Conservation (phyloP, 306 rosid genomes). For the Amphicarpaea edgeworthii region DNA sequence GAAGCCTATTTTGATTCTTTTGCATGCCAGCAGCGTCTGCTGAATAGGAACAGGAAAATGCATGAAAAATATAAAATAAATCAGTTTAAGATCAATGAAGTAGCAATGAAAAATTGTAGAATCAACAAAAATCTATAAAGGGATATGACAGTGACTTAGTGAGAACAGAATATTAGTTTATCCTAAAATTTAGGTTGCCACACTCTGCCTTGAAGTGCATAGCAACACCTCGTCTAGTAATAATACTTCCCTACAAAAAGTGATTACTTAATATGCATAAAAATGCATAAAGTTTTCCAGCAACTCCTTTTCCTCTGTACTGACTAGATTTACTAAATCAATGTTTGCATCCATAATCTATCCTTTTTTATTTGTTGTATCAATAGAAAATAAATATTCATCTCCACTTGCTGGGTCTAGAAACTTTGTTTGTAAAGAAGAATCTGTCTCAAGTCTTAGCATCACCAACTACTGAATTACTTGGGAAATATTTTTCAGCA, state of each 20-base stretch:
- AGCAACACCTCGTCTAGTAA: neutral
- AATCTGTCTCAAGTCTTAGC: conserved; percentile 1
- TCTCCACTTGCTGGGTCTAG: conserved; percentile 15
- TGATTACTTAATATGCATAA: conserved; percentile 9
- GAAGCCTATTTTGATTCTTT: conserved; percentile 52
- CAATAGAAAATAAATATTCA: conserved; percentile 24
- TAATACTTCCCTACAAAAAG: neutral
- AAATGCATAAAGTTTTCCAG: conserved; percentile 22
- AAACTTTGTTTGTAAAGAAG: neutral
- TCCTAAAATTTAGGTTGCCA: neutral
- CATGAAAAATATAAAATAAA: conserved; percentile 28
- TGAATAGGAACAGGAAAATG: conserved; percentile 39
- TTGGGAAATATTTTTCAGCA: neutral
- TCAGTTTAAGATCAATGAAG: conserved; percentile 31
- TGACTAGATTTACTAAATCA: conserved; percentile 7
- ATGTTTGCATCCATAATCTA: neutral
- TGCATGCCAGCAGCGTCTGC: conserved; percentile 45
- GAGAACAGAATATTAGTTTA: neutral
- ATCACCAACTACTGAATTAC: neutral
- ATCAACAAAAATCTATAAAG: conserved; percentile 16
- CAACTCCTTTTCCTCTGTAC: neutral
- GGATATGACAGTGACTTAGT: neutral
- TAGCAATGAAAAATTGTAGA: conserved; percentile 16
- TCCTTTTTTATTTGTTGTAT: conserved; percentile 16
- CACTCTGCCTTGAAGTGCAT: conserved; percentile 17